A percentile compares a stretch with the other conserved stretches of the same genome.
These are phyloP conservation scores for Isatis lusitanica DNA, from an alignment of 441 rosid genomes.

Conservation along the genomic window DNA sequence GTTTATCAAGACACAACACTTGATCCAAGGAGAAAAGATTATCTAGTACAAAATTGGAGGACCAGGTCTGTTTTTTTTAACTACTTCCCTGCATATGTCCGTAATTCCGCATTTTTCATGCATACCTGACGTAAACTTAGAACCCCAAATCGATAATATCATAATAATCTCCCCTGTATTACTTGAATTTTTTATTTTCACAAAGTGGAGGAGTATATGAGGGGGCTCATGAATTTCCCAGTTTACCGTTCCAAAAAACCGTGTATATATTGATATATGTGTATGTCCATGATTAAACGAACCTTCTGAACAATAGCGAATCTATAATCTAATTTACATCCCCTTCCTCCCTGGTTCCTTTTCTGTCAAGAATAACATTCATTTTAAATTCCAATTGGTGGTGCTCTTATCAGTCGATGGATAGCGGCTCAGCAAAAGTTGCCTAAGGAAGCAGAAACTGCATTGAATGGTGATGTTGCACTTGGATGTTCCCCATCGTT, in stretches of 20 bases:
- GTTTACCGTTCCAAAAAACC: background rate
- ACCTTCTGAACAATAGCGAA: background rate
- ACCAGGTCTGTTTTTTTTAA: slow-evolving; percentile 52
- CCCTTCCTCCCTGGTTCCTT: background rate
- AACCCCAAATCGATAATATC: background rate
- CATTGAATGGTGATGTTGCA: slow-evolving; percentile 52
- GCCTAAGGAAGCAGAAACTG: slow-evolving; percentile 55
- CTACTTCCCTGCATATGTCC: slow-evolving; percentile 1
- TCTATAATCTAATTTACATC: slow-evolving; percentile 15
- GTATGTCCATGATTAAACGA: slow-evolving; percentile 3
- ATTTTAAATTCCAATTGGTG: background rate
- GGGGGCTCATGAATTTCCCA: slow-evolving; percentile 1
- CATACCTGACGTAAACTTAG: background rate
- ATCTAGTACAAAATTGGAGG: slow-evolving; percentile 72
- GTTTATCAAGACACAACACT: slow-evolving; percentile 73
- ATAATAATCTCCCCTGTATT: background rate
- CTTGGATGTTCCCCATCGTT: slow-evolving; percentile 70
- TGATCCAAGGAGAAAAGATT: slow-evolving; percentile 80
- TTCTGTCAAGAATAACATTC: background rate
- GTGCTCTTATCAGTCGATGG: slow-evolving; percentile 74
- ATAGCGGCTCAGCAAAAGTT: slow-evolving; percentile 95
- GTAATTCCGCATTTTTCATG: background rate
- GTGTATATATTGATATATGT: background rate
- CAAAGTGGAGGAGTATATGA: background rate
- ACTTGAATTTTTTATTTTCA: background rate